These are phyloP conservation scores for Sporothrix mexicana DNA, from an alignment of 2,329 filamentous ascomycete species.

Conservation along the genomic window DNA sequence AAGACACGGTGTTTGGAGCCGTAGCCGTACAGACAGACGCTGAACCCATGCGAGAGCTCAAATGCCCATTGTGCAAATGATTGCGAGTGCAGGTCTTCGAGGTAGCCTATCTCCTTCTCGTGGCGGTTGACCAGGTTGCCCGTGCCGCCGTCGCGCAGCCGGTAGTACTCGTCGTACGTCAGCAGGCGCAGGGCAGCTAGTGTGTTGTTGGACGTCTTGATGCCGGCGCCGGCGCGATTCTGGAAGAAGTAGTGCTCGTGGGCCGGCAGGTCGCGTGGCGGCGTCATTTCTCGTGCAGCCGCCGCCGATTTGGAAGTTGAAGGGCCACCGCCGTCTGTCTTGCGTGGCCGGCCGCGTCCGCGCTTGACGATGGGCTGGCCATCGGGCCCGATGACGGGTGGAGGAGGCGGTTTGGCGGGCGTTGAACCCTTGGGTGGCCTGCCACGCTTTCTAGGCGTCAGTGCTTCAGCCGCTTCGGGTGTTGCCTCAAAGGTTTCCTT, in stretches of 20 bases:
- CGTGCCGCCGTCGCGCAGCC: conserved; percentile 64
- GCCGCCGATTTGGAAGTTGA: conserved; percentile 38
- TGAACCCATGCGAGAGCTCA: conserved; percentile 85
- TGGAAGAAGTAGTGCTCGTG: conserved; percentile 95
- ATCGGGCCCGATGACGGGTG: conserved; percentile 43
- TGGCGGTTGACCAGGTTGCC: conserved; percentile 63
- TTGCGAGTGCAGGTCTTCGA: conserved; percentile 76
- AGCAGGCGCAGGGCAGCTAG: conserved; percentile 76
- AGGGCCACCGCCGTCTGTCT: conserved; percentile 45
- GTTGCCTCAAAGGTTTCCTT: conserved; percentile 37
- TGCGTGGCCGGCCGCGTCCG: conserved; percentile 36
- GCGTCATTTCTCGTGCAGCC: conserved; percentile 61
- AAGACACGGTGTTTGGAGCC: conserved; percentile 84
- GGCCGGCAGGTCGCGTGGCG: conserved; percentile 79
- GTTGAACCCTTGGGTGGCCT: conserved; percentile 35
- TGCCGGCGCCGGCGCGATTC: conserved; percentile 75
- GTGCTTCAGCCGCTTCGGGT: conserved; percentile 40
- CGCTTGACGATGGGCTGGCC: conserved; percentile 45
- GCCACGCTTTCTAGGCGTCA: conserved; percentile 52
- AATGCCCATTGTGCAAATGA: conserved; percentile 93
- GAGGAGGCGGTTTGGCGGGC: conserved; percentile 36
- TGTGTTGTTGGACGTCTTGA: conserved; percentile 85
- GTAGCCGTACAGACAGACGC: conserved; percentile 88
- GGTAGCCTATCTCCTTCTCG: conserved; percentile 68
- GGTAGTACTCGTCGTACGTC: conserved; percentile 91